Base-by-base conservation (phyloP, 768 basidiomycete species). In the Sutorius australiensis region DNA sequence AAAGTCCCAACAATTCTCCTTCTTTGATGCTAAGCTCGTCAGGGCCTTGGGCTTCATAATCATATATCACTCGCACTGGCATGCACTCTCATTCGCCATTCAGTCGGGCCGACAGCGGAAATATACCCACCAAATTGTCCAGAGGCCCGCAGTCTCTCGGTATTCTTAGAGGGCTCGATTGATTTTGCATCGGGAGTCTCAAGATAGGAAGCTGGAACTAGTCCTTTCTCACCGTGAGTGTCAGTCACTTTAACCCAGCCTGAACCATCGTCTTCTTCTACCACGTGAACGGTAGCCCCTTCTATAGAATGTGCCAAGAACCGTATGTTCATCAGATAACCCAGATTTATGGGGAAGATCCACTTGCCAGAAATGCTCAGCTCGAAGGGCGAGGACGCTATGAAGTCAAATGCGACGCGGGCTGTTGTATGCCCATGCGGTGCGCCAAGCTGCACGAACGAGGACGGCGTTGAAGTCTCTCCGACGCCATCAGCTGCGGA, bases 181-280 rank as follows among this genome's bases (percentile, higher is more conserved):
- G 50, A 48, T 53, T 67, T 63, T 49, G 63, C 67, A 45, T 72
- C 70, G 44, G 67, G 67, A 21, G 71, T 56, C 58, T 80, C 76
- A 47, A 91, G 67, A 74, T 92, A 92, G 21, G 88, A 83, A n/a
- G 87, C 87, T n/a, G 91, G 91, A 11, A 92, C 83, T 37, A 92
- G 80, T 9, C 90, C 90, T 59, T 80, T 79, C 50, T 76, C 75
- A 54, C 83, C 81, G n/a, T 68, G 67, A 36, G 70, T 62, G 61
- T 87, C 78, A 21, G 70, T 66, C 9, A 92, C 87, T 65, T 92
- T 92, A 11, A 87, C 80, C 91, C 90, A 92, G 3, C 90, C 90
- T 14, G 88, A 89, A 11, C 89, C 89, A 60, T 92, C 91, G 55
- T 93, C 89, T 55, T 83, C 80, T 64, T 93, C 90, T 17, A 89